Base-by-base conservation (phyloP, 1,284 basidiomycete genomes). In the Fomes fomentarius region DNA sequence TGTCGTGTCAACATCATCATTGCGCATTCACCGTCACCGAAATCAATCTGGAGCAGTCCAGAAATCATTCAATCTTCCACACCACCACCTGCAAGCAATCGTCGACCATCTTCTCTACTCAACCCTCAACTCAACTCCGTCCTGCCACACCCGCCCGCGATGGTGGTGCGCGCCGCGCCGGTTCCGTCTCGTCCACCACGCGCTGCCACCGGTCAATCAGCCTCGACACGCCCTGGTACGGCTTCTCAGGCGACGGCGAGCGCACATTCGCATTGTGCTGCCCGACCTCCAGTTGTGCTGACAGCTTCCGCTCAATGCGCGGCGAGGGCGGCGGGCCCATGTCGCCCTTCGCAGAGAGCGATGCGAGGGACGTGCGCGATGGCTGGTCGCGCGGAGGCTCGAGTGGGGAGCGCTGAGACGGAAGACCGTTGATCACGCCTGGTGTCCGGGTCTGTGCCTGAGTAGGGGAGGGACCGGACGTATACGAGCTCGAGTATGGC, bases 201-300 rank as follows among this genome's bases (percentile, higher is more conserved):
- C 81, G 82, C 70, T 93, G 88, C 91, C 90, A 93, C 65, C 91
- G 82, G 66, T 91, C 87, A 61, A 93, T 93, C 38, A 93, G 76
- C 70, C 79, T 87, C 33, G 89, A 87, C 41, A 93, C 91, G 41
- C 91, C 90, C 65, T 84, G 85, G 68, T 86, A 93, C 35, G 88
- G 85, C 51, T 79, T 79, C 64, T 93, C 90, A 8, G 88, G 87
- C 21, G 87, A 87, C 8, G 85, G 73, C 15, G 85, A 74, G 17
- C 78, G 73, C 42, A 66, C 64, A 47, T 19, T 35, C 35, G 41
- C 25, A 17, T 49, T 41, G 34, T 15, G 69, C 12, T 30, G 28
- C 67, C 25, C 47, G 39, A 43, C 35, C 30, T 77, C 76, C 19
- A 69, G 69, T n/a, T 68, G 54, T 21, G 47, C 54, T n/a, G 57